Base-by-base conservation (phyloP, 345 rosid species). In the Turritis glabra region DNA sequence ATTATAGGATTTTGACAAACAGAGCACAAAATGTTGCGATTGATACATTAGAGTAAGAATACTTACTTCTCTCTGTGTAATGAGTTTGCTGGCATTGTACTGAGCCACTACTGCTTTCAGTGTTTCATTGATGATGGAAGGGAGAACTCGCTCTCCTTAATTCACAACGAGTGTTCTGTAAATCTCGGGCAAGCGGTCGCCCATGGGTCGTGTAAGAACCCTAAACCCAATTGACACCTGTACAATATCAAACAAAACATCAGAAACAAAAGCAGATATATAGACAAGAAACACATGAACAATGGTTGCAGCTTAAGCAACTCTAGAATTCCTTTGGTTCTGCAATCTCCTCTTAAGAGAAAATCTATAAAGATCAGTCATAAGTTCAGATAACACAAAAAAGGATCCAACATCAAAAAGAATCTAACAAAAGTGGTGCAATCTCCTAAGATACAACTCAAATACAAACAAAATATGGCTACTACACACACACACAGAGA, bases 1-100 rank as follows among this genome's bases (percentile, higher is more conserved):
- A 3, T 17, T 18, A 46, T 7, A 17, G 22, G 21, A 44, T 46
- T 43, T 17, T 17, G 51, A 46, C 22, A 67, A 59, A 26, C 2
- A 64, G 11, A 5, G 10, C 7, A 47, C 2, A 19, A 27, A 40
- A 44, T 40, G 54, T 55, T n/a, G 30, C 19, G 1, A 5, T 35
- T 35, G 11, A 14, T 10, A 40, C 44, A 17, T n/a, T 8, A 71
- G 44, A 67, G 11, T 11, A 54, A 6, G 22, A 37, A 18, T 14
- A 13, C 54, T 48, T 64, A 56, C 61, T 88, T 93, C 92, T 83
- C 95, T 84, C 69, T 89, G 93, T 26, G 95, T 90, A 69, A 93
- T 83, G 61, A 90, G 93, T 82, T 93, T 96, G 79, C 98, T 88
- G n/a, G 93, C 98, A 78, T 93, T 93, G 74, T 87, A 93, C 69